phyloP scores from a whole-genome alignment of 768 basidiomycete genomes.

The Stropharia rugosoannulata region DNA sequence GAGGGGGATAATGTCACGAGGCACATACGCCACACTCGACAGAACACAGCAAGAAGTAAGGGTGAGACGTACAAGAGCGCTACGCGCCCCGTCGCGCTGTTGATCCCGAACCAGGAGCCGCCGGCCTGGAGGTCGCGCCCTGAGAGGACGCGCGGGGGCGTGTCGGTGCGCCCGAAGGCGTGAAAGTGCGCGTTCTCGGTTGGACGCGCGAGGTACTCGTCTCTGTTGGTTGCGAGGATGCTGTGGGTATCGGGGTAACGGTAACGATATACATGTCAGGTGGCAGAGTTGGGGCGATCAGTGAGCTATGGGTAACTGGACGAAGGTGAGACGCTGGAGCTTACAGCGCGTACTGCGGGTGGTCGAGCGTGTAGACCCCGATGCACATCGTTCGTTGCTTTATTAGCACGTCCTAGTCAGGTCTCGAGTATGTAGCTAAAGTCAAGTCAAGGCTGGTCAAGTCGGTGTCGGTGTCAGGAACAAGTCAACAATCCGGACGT shows the following conservation, averaged over 20 bases:
- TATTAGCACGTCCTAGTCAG: too few species aligned
- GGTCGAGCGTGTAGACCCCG: slow-evolving; percentile 73
- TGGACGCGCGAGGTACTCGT: slow-evolving; percentile 69
- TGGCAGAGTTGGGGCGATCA: too few species aligned
- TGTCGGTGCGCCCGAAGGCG: slow-evolving; percentile 45
- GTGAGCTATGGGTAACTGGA: slow-evolving; percentile 34
- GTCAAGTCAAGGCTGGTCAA: too few species aligned
- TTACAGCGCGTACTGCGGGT: slow-evolving; percentile 79
- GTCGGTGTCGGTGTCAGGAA: too few species aligned
- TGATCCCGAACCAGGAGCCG: slow-evolving; percentile 83
- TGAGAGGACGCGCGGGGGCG: slow-evolving; percentile 51
- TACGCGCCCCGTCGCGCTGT: slow-evolving; percentile 53
- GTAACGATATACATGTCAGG: too few species aligned
- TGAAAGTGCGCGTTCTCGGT: slow-evolving; percentile 69
- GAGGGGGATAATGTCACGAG: too few species aligned
- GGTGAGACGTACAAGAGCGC: slow-evolving; percentile 62
- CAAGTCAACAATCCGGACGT: too few species aligned
- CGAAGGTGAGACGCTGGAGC: slow-evolving; percentile 25
- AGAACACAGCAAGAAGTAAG: neutral
- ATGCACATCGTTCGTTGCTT: slow-evolving; percentile 89
- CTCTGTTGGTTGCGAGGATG: slow-evolving; percentile 74
- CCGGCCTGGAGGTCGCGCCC: slow-evolving; percentile 73
- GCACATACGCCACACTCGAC: too few species aligned
- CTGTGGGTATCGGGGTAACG: too few species aligned
- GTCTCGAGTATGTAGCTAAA: too few species aligned